A percentile compares a stretch with the other conserved stretches of the same genome.
Evolutionary conservation across 208 protist species (phyloP).

Genomic region (Spongospora subterranea): DNA sequence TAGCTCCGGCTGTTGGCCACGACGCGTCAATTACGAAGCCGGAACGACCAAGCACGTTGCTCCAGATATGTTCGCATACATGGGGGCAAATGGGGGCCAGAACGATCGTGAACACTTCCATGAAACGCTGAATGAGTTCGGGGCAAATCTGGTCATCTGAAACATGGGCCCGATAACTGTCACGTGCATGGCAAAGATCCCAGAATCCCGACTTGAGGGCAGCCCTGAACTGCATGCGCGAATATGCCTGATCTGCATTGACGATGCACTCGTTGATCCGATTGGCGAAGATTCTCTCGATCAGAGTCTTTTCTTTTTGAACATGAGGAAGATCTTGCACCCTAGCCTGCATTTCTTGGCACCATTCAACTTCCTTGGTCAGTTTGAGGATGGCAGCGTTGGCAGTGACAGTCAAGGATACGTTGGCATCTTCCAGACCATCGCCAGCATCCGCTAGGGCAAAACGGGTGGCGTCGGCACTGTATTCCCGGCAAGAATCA

Average conservation of each 20-base stretch:
- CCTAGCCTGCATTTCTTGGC: constrained; percentile 57
- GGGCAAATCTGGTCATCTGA: constrained; percentile 74
- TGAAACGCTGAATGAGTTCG: constrained; percentile 83
- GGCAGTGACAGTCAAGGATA: constrained; percentile 86
- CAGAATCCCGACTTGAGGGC: constrained; percentile 92
- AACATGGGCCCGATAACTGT: constrained; percentile 81
- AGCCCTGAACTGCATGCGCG: constrained; percentile 91
- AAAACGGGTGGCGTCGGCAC: constrained; percentile 87
- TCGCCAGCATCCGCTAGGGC: constrained; percentile 98
- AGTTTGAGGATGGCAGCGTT: constrained; percentile 93
- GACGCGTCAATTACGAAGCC: constrained; percentile 66
- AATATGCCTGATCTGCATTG: constrained; percentile 84
- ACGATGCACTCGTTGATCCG: constrained; percentile 87
- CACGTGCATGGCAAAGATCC: constrained; percentile 86
- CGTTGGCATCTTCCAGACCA: constrained; percentile 94
- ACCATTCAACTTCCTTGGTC: constrained; percentile 90
- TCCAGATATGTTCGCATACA: constrained; percentile 93
- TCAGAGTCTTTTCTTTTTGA: constrained; percentile 75
- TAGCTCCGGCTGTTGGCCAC: background rate
- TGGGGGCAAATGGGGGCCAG: constrained; percentile 95
- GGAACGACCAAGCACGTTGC: constrained; percentile 75
- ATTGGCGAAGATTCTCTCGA: constrained; percentile 89
- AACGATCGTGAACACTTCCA: constrained; percentile 89
- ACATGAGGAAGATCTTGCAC: background rate
- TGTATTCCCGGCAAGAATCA: constrained; percentile 73